Base-by-base conservation (phyloP, 768 basidiomycete species). In the Candolleomyces aberdarensis region DNA sequence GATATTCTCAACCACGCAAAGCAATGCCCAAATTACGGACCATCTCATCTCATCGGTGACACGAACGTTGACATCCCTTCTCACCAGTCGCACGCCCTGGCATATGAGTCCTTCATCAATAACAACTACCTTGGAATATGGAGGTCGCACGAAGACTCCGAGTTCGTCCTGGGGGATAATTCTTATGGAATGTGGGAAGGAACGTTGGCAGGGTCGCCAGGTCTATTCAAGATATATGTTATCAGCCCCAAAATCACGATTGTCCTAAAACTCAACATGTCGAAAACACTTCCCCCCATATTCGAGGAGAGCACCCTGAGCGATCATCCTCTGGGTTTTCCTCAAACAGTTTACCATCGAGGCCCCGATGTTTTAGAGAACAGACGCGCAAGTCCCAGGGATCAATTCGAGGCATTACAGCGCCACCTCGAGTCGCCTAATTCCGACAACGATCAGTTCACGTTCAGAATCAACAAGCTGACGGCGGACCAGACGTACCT, bases 161-260 rank as follows among this genome's bases (percentile, higher is more conserved):
- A 76, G 61, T 78, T 77, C 51, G 66, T 75, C 13, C 62, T 78
- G 22, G 65, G 70, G 6, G 62, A 68, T 26, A 74, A 74, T 56
- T 62, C 65, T 8, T 73, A 75, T 50, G 72, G 76, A 1, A 58
- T 75, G 1, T 69, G 71, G 71, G 76, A 78, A 60, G 76, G 76
- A 20, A 49, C 60, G 29, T 59, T 71, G 9, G 56, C 47, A 49
- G 67, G 65, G 49, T 57, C 8, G 7, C 63, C 63, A 44, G 59
- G 64, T 26, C 65, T 72, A 29, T 76, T 75, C 53, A 63, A 66
- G 20, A n/a, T 78, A n/a, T 74, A 71, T 59, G 65, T 76, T 54
- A 57, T 78, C 65, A 74, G 74, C 67, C 75, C 76, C 46, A 69
- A 68, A 22, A 62, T 75, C 54, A 71, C 68, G 40, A 63, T 75